These are phyloP conservation scores for Colletotrichum trifolii DNA, from an alignment of 2,329 filamentous ascomycete species.

Conservation along the genomic window DNA sequence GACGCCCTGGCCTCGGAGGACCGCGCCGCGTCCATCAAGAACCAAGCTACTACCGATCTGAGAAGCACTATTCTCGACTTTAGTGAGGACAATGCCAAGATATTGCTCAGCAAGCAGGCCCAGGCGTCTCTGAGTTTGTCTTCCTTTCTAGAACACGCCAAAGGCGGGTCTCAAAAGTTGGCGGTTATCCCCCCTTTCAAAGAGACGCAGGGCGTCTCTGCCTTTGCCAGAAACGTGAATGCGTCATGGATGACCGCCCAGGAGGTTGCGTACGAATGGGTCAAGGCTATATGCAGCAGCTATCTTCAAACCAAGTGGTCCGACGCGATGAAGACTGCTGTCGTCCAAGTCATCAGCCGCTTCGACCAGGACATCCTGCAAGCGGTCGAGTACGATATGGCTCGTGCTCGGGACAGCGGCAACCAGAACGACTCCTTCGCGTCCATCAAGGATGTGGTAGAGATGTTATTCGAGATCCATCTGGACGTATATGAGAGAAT, in stretches of 20 bases:
- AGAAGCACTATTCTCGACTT: conserved; percentile 61
- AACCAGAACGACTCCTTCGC: conserved; percentile 8
- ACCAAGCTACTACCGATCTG: conserved; percentile 60
- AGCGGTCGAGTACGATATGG: conserved; percentile 56
- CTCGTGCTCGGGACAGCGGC: conserved; percentile 23
- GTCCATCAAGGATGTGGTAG: conserved; percentile 50
- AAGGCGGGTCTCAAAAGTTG: conserved; percentile 63
- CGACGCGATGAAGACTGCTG: conserved; percentile 64
- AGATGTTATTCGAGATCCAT: conserved; percentile 72
- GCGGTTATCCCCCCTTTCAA: conserved; percentile 61
- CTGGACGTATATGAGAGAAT: conserved; percentile 70
- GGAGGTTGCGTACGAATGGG: conserved; percentile 70
- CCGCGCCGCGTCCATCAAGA: conserved; percentile 59
- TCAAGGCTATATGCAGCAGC: conserved; percentile 59
- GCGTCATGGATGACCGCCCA: conserved; percentile 63
- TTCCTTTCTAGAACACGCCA: conserved; percentile 73
- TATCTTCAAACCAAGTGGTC: conserved; percentile 69
- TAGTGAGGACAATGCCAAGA: conserved; percentile 63
- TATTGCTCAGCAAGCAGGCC: conserved; percentile 65
- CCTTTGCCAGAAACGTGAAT: conserved; percentile 63
- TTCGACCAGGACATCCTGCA: conserved; percentile 64
- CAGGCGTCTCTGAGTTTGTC: conserved; percentile 64
- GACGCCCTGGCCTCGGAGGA: conserved; percentile 64
- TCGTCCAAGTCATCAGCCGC: conserved; percentile 66
- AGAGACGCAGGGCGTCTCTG: conserved; percentile 61